phyloP scores from a whole-genome alignment of 1,284 basidiomycete species.

The Marasmius sp. region DNA sequence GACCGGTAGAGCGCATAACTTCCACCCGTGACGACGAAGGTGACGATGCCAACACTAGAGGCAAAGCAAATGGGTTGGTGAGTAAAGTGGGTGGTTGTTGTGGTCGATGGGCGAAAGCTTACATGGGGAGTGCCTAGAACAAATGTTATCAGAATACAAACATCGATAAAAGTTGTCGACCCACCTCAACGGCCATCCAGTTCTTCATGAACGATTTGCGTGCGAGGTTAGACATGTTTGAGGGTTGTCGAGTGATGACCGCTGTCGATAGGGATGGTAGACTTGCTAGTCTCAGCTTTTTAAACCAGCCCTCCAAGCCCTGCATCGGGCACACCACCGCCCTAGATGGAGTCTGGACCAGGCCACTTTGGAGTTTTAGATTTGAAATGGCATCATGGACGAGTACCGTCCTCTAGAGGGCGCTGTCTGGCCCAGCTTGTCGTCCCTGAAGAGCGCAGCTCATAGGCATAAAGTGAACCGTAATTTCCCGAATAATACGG shows the following conservation, averaged over 20 bases:
- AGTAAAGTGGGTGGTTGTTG: not conserved
- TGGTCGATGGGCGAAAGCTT: slow-evolving; percentile 29
- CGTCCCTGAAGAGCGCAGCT: too few species aligned
- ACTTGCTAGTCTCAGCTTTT: too few species aligned
- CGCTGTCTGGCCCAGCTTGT: too few species aligned
- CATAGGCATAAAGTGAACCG: too few species aligned
- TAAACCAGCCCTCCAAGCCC: too few species aligned
- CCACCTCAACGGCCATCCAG: slow-evolving; percentile 82
- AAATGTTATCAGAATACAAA: not conserved
- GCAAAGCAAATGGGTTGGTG: slow-evolving; percentile 9
- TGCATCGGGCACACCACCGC: too few species aligned
- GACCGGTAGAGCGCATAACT: slow-evolving; percentile 74
- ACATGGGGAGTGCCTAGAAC: slow-evolving; percentile 76
- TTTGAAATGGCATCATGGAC: too few species aligned
- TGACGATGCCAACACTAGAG: slow-evolving; percentile 69
- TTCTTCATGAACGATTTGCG: slow-evolving; percentile 59
- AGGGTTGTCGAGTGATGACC: not conserved
- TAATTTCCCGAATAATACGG: too few species aligned
- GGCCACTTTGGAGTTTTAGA: too few species aligned
- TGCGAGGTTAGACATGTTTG: slow-evolving; percentile 11
- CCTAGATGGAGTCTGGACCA: too few species aligned
- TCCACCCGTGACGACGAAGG: slow-evolving; percentile 61
- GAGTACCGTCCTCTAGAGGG: too few species aligned
- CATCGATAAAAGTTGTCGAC: slow-evolving; percentile 16
- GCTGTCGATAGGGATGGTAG: too few species aligned